These are phyloP conservation scores for Discostella stelligeroides DNA, from an alignment of 108 stramenopile genomes.

Conservation along the genomic window DNA sequence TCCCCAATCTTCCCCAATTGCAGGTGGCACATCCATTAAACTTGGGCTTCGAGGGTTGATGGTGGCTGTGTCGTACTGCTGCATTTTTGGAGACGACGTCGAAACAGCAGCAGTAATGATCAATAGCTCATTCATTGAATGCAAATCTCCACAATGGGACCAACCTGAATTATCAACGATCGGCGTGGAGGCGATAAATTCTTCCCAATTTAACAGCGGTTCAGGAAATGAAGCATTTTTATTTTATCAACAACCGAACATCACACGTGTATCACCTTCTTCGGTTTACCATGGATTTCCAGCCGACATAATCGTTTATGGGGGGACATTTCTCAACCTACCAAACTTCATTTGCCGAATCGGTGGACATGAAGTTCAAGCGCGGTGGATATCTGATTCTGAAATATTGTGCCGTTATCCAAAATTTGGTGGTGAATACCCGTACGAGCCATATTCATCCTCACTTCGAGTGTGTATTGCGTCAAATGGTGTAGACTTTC, in stretches of 20 bases:
- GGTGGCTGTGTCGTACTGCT: conserved; percentile 16
- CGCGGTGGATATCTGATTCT: conserved; percentile 5
- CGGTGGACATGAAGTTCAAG: conserved; percentile 9
- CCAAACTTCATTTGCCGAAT: conserved; percentile 24
- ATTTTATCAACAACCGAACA: conserved; percentile 22
- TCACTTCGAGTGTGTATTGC: neutral
- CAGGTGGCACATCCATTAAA: conserved; percentile 17
- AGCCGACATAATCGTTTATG: conserved; percentile 10
- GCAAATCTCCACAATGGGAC: conserved; percentile 20
- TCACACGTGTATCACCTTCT: conserved; percentile 6
- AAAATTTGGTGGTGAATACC: neutral
- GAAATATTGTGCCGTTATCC: conserved; percentile 13
- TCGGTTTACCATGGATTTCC: conserved; percentile 18
- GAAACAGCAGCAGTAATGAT: conserved; percentile 14
- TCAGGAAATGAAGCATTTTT: conserved; percentile 11
- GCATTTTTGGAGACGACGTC: conserved; percentile 20
- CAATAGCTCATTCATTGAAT: conserved; percentile 17
- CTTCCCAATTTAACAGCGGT: conserved; percentile 2
- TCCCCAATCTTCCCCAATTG: conserved; percentile 18
- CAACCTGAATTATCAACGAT: conserved; percentile 15
- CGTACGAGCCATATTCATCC: neutral
- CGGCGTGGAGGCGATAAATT: conserved; percentile 12
- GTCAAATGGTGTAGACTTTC: conserved; percentile 25
- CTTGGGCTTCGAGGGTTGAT: conserved; percentile 12
- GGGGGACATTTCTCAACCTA: conserved; percentile 24